Evolutionary conservation across 805 yeast genomes (phyloP).

Genomic region (Ogataea henricii): DNA sequence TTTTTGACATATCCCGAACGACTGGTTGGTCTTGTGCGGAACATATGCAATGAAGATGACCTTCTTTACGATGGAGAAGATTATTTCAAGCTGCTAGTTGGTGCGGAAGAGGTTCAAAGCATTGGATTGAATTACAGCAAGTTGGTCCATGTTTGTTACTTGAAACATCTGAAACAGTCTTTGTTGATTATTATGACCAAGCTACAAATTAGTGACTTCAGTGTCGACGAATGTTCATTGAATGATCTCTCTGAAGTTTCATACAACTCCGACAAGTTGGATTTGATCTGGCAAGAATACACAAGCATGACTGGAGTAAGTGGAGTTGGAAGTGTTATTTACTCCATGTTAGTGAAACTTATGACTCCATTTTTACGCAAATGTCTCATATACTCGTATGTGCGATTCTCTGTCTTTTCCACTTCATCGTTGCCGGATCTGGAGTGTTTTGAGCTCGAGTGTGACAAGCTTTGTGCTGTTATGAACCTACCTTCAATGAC

Average conservation of each 20-base stretch:
- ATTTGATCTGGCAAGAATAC: slow-evolving; percentile 22
- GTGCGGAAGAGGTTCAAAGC: slow-evolving; percentile 49
- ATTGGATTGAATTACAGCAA: slow-evolving; percentile 48
- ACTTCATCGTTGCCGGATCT: slow-evolving; percentile 29
- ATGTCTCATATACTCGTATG: slow-evolving; percentile 56
- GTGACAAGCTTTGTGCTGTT: slow-evolving; percentile 52
- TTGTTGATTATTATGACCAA: slow-evolving; percentile 29
- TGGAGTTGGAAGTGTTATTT: slow-evolving; percentile 44
- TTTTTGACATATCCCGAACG: slow-evolving; percentile 33
- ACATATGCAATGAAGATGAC: slow-evolving; percentile 43
- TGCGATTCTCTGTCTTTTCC: slow-evolving; percentile 50
- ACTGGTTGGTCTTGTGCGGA: slow-evolving; percentile 52
- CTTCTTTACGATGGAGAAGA: slow-evolving; percentile 43
- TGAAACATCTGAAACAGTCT: slow-evolving; percentile 55
- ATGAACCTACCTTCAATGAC: slow-evolving; percentile 48
- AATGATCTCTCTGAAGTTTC: slow-evolving; percentile 16
- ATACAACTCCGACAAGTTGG: slow-evolving; percentile 17
- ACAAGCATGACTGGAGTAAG: slow-evolving; percentile 28
- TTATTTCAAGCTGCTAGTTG: slow-evolving; percentile 54
- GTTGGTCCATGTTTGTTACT: slow-evolving; percentile 49
- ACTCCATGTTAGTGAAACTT: slow-evolving; percentile 56
- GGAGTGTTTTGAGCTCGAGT: slow-evolving; percentile 43
- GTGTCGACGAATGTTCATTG: slow-evolving; percentile 8
- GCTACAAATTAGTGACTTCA: slow-evolving; percentile 11
- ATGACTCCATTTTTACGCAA: slow-evolving; percentile 67